Conservation (phyloP, 345 rosid genomes). For the Hibiscus syriacus region DNA sequence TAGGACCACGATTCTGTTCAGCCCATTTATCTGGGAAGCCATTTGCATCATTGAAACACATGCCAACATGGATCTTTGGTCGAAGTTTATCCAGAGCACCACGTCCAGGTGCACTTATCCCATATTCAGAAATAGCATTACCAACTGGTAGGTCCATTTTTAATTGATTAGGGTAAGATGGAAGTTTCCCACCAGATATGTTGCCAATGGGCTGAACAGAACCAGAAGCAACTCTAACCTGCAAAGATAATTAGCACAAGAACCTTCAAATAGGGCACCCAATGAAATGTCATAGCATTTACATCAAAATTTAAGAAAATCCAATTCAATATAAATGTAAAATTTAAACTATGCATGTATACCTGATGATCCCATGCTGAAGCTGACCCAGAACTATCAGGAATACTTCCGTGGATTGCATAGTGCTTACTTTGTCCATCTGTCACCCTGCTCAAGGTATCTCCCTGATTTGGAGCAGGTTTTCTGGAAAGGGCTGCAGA, state of each 20-base stretch:
- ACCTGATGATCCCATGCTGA: conserved; percentile 48
- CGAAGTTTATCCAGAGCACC: conserved; percentile 35
- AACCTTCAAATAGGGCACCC: not conserved
- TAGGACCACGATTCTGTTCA: conserved; percentile 65
- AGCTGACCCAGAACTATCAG: conserved; percentile 29
- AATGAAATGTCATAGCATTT: not conserved
- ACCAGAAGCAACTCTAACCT: conserved; percentile 56
- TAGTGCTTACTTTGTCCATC: conserved; percentile 47
- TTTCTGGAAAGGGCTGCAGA: conserved; percentile 35
- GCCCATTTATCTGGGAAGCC: conserved; percentile 30
- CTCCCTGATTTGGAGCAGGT: conserved; percentile 31
- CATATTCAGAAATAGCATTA: conserved; percentile 39
- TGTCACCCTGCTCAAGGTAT: conserved; percentile 32
- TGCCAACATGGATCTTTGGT: conserved; percentile 37
- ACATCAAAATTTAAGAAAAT: not conserved
- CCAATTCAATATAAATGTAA: not conserved
- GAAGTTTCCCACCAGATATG: conserved; percentile 39
- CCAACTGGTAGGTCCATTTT: conserved; percentile 31
- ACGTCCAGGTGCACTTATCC: conserved; percentile 28
- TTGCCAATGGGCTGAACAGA: conserved; percentile 18
- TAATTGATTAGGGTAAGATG: conserved; percentile 33
- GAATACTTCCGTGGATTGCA: conserved; percentile 30
- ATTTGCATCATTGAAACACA: conserved; percentile 27
- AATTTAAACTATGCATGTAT: not conserved
- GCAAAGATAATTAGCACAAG: conserved; percentile 20